Evolutionary conservation across 2,329 filamentous ascomycete genomes (phyloP).

Genomic region (Madurella fahalii): DNA sequence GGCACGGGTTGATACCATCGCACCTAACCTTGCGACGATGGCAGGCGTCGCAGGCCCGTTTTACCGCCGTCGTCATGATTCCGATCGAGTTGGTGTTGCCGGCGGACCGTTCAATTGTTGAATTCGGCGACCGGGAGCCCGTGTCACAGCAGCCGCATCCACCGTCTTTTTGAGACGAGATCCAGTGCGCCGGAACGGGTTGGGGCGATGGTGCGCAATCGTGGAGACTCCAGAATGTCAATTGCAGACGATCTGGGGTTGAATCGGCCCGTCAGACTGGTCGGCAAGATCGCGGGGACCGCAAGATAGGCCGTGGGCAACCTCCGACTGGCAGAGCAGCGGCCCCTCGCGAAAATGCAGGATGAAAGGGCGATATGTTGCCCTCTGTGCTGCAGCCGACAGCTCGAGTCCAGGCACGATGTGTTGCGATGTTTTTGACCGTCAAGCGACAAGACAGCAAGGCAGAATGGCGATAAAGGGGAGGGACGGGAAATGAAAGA

Average conservation of each 20-base stretch:
- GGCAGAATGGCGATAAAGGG: background rate
- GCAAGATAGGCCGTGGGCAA: background rate
- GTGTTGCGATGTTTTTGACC: background rate
- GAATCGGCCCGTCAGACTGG: constrained; percentile 27
- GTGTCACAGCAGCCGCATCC: constrained; percentile 23
- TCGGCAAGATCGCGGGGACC: constrained; percentile 17
- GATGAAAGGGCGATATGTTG: background rate
- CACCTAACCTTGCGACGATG: constrained; percentile 73
- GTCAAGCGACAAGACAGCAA: background rate
- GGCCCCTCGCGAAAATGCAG: background rate
- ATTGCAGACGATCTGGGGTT: constrained; percentile 24
- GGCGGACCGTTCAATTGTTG: constrained; percentile 8
- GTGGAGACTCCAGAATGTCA: constrained; percentile 28
- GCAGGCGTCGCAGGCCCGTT: constrained; percentile 67
- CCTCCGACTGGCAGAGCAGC: background rate
- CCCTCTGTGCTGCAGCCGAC: background rate
- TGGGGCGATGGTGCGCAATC: constrained; percentile 23
- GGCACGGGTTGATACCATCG: constrained; percentile 66
- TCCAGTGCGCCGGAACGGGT: constrained; percentile 16
- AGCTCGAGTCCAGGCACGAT: background rate
- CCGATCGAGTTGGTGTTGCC: constrained; percentile 7
- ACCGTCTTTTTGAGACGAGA: constrained; percentile 19
- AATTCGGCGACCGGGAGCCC: constrained; percentile 19
- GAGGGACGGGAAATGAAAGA: constrained; percentile 6
- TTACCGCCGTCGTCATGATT: constrained; percentile 49